These are phyloP conservation scores for Pichia nakasei DNA, from an alignment of 805 yeast species.

Conservation along the genomic window DNA sequence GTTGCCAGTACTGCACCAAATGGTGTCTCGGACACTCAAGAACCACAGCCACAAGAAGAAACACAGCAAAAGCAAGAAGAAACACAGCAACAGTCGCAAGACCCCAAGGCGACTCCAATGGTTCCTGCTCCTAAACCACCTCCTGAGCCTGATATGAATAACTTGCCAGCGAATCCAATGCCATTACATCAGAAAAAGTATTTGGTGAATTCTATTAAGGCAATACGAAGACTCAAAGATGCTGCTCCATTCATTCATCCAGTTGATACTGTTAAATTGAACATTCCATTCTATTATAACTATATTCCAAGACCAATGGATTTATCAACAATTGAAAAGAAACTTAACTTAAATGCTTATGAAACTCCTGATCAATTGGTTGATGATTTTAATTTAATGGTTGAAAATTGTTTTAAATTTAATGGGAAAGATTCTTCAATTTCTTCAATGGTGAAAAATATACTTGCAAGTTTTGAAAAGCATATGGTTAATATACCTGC, in stretches of 20 bases:
- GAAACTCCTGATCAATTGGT: constrained; percentile 58
- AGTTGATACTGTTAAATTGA: constrained; percentile 80
- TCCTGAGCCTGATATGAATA: constrained; percentile 62
- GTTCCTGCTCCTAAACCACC: constrained; percentile 72
- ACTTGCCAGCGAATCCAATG: constrained; percentile 56
- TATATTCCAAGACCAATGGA: constrained; percentile 88
- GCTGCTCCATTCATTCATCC: constrained; percentile 86
- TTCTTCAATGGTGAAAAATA: constrained; percentile 83
- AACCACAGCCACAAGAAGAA: neutral
- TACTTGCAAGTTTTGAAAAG: constrained; percentile 88
- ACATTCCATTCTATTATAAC: constrained; percentile 86
- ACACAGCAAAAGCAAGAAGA: neutral
- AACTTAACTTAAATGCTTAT: constrained; percentile 62
- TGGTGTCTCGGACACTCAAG: no score
- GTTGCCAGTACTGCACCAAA: no score
- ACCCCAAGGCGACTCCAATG: constrained; percentile 19
- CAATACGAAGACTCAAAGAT: constrained; percentile 84
- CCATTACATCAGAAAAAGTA: constrained; percentile 81
- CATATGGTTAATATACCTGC: constrained; percentile 90
- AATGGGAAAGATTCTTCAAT: constrained; percentile 81
- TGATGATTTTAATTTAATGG: constrained; percentile 79
- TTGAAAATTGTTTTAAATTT: constrained; percentile 69
- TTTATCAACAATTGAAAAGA: constrained; percentile 79
- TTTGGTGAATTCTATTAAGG: constrained; percentile 69
- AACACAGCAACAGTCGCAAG: no score